These are phyloP conservation scores for Odonthalia washingtoniensis DNA, from an alignment of 31 red algal genomes.

Conservation along the genomic window DNA sequence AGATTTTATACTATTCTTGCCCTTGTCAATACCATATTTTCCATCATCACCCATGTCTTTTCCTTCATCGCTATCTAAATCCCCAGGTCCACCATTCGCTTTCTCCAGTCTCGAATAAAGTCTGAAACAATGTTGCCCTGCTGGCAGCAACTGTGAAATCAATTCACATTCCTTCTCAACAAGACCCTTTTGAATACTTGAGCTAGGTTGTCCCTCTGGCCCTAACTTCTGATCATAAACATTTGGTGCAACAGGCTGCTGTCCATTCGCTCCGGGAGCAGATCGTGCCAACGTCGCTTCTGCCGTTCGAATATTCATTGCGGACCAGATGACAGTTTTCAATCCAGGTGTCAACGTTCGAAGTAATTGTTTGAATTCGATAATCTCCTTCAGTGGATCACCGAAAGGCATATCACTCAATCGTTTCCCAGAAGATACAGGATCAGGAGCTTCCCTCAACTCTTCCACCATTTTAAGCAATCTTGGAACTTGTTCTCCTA, in stretches of 20 bases:
- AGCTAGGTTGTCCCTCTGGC: background rate
- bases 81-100: slow-evolving; percentile 34
- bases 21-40: background rate
- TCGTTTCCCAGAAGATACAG: slow-evolving; percentile 36
- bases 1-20: slow-evolving; percentile 13
- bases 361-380: slow-evolving; percentile 80
- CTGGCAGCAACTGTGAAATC: slow-evolving; percentile 65
- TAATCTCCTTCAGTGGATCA: slow-evolving; percentile 83
- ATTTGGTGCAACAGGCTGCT: background rate
- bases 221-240: background rate
- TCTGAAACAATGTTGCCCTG: slow-evolving; percentile 82
- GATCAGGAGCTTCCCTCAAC: slow-evolving; percentile 44
- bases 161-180: slow-evolving; percentile 90
- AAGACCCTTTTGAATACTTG: slow-evolving; percentile 50
- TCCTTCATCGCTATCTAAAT: background rate
- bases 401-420: slow-evolving; percentile 68
- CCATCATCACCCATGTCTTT: background rate
- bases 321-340: slow-evolving; percentile 95
- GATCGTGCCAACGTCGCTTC: slow-evolving; percentile 17
- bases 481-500: slow-evolving; percentile 77
- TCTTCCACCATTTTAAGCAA: slow-evolving; percentile 61
- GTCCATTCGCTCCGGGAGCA: background rate
- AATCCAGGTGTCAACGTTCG: slow-evolving; percentile 89
- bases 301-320: slow-evolving; percentile 54
- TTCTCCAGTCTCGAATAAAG: slow-evolving; percentile 74